These are phyloP conservation scores for Exsudoporus frostii DNA, from an alignment of 768 basidiomycete genomes.

Conservation along the genomic window DNA sequence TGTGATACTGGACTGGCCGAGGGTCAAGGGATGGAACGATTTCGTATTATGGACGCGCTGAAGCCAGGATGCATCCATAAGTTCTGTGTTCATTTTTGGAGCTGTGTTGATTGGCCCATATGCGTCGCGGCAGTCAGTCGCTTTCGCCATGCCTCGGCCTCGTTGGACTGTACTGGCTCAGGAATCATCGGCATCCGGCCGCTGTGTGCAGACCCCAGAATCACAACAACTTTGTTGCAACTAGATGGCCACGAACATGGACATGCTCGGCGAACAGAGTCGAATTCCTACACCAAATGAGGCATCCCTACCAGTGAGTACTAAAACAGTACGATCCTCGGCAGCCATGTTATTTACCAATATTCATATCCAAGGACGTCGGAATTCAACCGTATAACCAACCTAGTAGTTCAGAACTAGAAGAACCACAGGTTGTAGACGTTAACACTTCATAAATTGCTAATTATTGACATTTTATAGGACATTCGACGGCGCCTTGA, in stretches of 20 bases:
- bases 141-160: constrained; percentile 1
- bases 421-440: constrained; percentile 1
- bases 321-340: neutral
- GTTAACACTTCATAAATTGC: neutral
- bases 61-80: neutral
- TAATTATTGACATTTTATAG: constrained; percentile 6
- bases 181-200: neutral
- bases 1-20: neutral
- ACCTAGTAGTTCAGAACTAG: neutral
- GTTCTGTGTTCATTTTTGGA: neutral
- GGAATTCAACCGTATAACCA: constrained; percentile 2
- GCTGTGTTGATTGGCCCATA: neutral
- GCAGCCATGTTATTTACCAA: constrained; percentile 1
- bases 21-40: constrained; percentile 6
- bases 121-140: neutral
- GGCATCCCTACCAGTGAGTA: constrained; percentile 3
- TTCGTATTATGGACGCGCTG: neutral
- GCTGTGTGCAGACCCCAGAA: neutral
- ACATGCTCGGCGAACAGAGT: neutral
- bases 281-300: neutral
- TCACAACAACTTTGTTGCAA: neutral
- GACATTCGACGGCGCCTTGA: constrained; percentile 4
- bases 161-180: neutral
- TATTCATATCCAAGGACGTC: constrained; percentile 1
- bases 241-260: constrained; percentile 2